A percentile compares a stretch with the other conserved stretches of the same genome.
phyloP scores from a whole-genome alignment of 805 yeast species.

The Saccharomycopsis vini region DNA sequence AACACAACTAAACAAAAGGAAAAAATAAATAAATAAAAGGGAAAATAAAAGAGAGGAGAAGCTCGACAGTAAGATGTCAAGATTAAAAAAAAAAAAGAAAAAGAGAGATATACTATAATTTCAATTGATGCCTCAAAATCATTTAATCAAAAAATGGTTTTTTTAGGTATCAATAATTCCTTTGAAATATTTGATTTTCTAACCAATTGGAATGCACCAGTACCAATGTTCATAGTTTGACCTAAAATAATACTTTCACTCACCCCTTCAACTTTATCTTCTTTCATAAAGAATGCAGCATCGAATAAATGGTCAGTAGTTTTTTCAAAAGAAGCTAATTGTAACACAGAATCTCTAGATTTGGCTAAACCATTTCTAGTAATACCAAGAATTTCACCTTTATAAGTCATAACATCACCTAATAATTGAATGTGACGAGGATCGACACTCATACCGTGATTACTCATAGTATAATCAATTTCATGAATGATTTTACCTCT shows the following conservation, averaged over 20 bases:
- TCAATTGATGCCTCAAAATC: background rate
- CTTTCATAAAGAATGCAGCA: slow-evolving; percentile 97
- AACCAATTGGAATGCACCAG: slow-evolving; percentile 89
- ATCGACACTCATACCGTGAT: slow-evolving; percentile 99
- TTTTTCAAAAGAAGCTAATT: slow-evolving; percentile 94
- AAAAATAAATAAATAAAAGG: too few relatives aligned
- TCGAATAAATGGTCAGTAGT: slow-evolving; percentile 97
- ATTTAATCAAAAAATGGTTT: slow-evolving; percentile 19
- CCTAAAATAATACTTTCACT: slow-evolving; percentile 96
- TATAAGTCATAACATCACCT: slow-evolving; percentile 98
- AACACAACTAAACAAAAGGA: background rate
- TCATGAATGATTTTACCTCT: slow-evolving; percentile 86
- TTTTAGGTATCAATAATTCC: slow-evolving; percentile 35
- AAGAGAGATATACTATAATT: too few relatives aligned
- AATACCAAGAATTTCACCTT: slow-evolving; percentile 96
- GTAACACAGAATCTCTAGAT: slow-evolving; percentile 97
- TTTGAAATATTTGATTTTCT: slow-evolving; percentile 42
- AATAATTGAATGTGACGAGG: slow-evolving; percentile 97
- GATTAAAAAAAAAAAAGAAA: background rate
- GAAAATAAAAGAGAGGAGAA: background rate
- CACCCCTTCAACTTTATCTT: slow-evolving; percentile 93
- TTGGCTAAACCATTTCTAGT: slow-evolving; percentile 96
- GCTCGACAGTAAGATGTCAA: background rate
- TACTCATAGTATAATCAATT: slow-evolving; percentile 95
- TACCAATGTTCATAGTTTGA: slow-evolving; percentile 95